Percentiles rank a stretch among this genome's conserved stretches.
These are phyloP conservation scores for Russula abietina DNA, from an alignment of 768 basidiomycete genomes.

Conservation along the genomic window DNA sequence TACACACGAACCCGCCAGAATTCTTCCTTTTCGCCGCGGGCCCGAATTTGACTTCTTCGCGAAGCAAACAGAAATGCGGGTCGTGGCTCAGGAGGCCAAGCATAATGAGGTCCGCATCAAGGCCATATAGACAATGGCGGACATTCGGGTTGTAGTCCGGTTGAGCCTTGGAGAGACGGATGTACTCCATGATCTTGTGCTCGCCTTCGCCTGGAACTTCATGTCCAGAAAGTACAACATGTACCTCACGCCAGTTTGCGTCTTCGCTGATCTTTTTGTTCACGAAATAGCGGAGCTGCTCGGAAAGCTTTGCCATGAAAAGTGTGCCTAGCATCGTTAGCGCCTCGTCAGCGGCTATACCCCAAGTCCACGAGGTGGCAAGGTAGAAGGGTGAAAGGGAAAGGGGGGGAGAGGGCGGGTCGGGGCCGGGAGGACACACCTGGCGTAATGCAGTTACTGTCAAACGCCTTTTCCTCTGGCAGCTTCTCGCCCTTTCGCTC, in stretches of 20 bases:
- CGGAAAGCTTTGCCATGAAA: slow-evolving; percentile 92
- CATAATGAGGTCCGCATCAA: slow-evolving; percentile 99
- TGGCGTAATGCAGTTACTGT: slow-evolving; percentile 98
- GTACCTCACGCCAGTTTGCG: slow-evolving; percentile 86
- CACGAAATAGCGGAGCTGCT: slow-evolving; percentile 90
- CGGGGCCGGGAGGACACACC: slow-evolving; percentile 43
- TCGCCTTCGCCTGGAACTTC: slow-evolving; percentile 99
- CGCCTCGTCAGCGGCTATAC: neutral
- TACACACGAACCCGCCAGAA: slow-evolving; percentile 41
- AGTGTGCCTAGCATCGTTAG: slow-evolving; percentile 58
- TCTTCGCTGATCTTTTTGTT: slow-evolving; percentile 99
- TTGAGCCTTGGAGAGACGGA: slow-evolving; percentile 89
- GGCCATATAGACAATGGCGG: slow-evolving; percentile 95
- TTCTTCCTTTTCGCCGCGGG: slow-evolving; percentile 69
- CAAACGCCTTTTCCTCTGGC: slow-evolving; percentile 92
- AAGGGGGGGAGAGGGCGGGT: neutral
- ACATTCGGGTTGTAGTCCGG: slow-evolving; percentile 94
- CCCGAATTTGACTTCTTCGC: slow-evolving; percentile 98
- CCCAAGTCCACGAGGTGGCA: neutral
- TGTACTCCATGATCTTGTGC: slow-evolving; percentile 99
- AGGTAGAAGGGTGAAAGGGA: neutral
- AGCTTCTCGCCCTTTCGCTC: slow-evolving; percentile 83
- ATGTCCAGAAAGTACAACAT: slow-evolving; percentile 93
- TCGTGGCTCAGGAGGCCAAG: slow-evolving; percentile 94
- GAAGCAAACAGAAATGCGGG: slow-evolving; percentile 94